Base-by-base conservation (phyloP, 2,329 filamentous ascomycete genomes). In the Karstenula rhodostoma region DNA sequence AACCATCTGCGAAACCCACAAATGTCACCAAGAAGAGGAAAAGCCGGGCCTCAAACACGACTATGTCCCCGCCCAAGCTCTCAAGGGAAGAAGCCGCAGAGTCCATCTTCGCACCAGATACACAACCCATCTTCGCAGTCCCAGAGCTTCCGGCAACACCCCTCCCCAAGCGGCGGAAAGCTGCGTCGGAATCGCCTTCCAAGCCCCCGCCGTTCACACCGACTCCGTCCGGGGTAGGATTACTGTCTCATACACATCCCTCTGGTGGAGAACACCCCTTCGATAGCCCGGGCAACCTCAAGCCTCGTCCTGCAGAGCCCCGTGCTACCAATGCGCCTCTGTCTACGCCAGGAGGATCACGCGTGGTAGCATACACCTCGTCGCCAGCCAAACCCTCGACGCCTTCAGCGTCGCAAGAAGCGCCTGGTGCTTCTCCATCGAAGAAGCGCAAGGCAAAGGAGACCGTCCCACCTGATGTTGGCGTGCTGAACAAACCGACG, bases 291-390 rank as follows among this genome's bases (percentile, higher is more conserved):
- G 61, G 56, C 1, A 77, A 77, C 23, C 22, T 57, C 8, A 69
- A 68, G 42, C 77, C 82, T 54, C 85, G 89, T 25, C 84, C 90
- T 1, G 89, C 88, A 15, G 83, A 88, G 64, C 87, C 89, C 0
- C 85, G 85, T 65, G 79, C 81, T 15, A 90, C 89, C 46, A 92
- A 93, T 73, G 90, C 90, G 1, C 84, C 87, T 1, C 81, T 94
- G 10, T 78, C 91, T n/a, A 92, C 90, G 0, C 90, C 90, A 1
- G 85, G 89, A 71, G 89, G 89, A 3, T 90, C 88, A 2, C 84
- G 87, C 47, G 73, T 92, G 8, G 79, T 90, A 25, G 82, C 84
- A 12, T 76, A 77, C 66, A 65, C 79, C 70, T 73, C 76, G 9
- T 78, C 76, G 6, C 75, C 75, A 19, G 63, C 71, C n/a, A 67